Percentiles rank a stretch among this genome's conserved stretches.
Evolutionary conservation across 2,329 filamentous ascomycete species (phyloP).

Genomic region (Claviceps paspali): DNA sequence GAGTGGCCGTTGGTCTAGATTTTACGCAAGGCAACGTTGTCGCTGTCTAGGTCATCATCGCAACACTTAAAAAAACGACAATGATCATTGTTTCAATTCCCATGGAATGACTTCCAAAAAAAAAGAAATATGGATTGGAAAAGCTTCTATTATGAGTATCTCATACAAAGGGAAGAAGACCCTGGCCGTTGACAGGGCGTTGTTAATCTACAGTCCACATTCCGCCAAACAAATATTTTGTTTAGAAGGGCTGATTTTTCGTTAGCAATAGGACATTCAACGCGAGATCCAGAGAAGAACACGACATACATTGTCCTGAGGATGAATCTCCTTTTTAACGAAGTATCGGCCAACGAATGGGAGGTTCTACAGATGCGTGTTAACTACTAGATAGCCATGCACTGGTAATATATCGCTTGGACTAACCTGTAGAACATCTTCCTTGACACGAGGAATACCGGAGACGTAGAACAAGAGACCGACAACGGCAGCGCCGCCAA

Average conservation of each 20-base stretch:
- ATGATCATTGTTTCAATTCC: no score
- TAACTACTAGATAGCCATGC: neutral
- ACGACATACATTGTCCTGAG: conserved; percentile 46
- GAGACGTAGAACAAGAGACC: conserved; percentile 45
- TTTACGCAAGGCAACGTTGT: neutral
- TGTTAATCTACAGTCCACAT: conserved; percentile 14
- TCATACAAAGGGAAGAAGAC: conserved; percentile 21
- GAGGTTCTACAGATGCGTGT: conserved; percentile 28
- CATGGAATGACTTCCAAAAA: neutral
- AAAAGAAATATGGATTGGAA: neutral
- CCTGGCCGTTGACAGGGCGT: conserved; percentile 10
- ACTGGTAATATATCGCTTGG: neutral
- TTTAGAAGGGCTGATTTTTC: conserved; percentile 25
- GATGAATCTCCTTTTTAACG: conserved; percentile 36
- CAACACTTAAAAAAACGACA: no score
- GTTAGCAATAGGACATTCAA: conserved; percentile 11
- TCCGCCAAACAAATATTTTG: conserved; percentile 11
- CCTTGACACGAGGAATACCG: conserved; percentile 44
- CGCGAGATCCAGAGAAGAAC: neutral
- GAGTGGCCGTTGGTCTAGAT: neutral
- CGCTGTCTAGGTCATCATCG: no score
- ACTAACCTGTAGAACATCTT: conserved; percentile 42
- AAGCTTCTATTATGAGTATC: conserved; percentile 22
- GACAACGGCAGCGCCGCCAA: conserved; percentile 42
- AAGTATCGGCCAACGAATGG: conserved; percentile 37